Evolutionary conservation across 2,329 filamentous ascomycete genomes (phyloP).

Genomic region (Monilinia laxa): DNA sequence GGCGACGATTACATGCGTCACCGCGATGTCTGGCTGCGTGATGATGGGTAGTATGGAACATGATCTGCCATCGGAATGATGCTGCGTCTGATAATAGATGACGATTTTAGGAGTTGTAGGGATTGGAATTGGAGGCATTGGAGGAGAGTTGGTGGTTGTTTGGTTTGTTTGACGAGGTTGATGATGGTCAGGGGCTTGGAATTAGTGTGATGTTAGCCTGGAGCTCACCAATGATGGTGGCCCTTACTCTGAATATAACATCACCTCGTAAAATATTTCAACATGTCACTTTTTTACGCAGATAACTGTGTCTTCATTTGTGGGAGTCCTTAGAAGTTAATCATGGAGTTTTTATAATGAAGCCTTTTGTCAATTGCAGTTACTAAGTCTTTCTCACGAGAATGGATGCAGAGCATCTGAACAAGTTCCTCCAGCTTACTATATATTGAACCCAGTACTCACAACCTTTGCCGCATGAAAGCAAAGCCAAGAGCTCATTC

Average conservation of each 20-base stretch:
- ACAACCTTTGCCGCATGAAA: no score
- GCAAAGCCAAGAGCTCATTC: no score
- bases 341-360: no score
- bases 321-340: no score
- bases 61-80: slow-evolving; percentile 52
- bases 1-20: slow-evolving; percentile 82
- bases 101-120: slow-evolving; percentile 44
- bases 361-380: no score
- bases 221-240: not conserved
- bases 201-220: not conserved
- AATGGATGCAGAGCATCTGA: no score
- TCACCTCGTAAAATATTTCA: not conserved
- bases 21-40: slow-evolving; percentile 52
- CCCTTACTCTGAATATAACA: no score
- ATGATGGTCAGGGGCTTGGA: slow-evolving; percentile 3
- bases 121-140: slow-evolving; percentile 38
- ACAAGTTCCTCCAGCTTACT: no score
- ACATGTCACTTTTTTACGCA: no score
- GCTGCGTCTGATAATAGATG: slow-evolving; percentile 65
- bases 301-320: no score
- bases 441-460: no score
- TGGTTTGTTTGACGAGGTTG: slow-evolving; percentile 13
- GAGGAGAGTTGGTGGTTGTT: not conserved
- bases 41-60: slow-evolving; percentile 58
- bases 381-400: no score